Conservation (phyloP, 805 yeast species). For the Scheffersomyces amazonensis region DNA sequence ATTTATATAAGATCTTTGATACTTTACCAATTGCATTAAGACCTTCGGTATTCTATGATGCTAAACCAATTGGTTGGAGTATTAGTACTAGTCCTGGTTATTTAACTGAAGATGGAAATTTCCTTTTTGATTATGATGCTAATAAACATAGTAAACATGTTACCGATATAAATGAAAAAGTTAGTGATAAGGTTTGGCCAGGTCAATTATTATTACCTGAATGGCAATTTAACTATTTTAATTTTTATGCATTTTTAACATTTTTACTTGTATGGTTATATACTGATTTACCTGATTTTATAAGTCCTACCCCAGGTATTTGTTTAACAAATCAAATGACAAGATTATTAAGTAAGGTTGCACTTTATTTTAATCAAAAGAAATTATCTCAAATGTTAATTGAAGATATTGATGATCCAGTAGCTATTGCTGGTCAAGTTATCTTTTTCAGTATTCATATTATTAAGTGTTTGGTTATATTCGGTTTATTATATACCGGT, state of each 20-base stretch:
- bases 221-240: slow-evolving; percentile 53
- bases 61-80: slow-evolving; percentile 61
- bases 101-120: slow-evolving; percentile 78
- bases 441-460: slow-evolving; percentile 72
- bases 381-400: slow-evolving; percentile 45
- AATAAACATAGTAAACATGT: slow-evolving; percentile 43
- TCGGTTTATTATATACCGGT: slow-evolving; percentile 62
- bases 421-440: slow-evolving; percentile 50
- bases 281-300: slow-evolving; percentile 85
- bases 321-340: slow-evolving; percentile 65
- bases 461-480: slow-evolving; percentile 56
- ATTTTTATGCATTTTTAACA: slow-evolving; percentile 37
- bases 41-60: slow-evolving; percentile 73
- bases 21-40: slow-evolving; percentile 71
- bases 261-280: slow-evolving; percentile 73
- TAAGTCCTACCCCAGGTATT: slow-evolving; percentile 91
- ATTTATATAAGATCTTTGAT: slow-evolving; percentile 59
- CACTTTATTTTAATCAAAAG: slow-evolving; percentile 32
- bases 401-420: slow-evolving; percentile 44
- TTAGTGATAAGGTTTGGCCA: slow-evolving; percentile 73
- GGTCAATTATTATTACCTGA: slow-evolving; percentile 83
- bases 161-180: slow-evolving; percentile 43
- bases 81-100: slow-evolving; percentile 72
- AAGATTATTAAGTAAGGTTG: slow-evolving; percentile 15
- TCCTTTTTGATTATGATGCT: slow-evolving; percentile 66